These are phyloP conservation scores for Xylogone sp. DNA, from an alignment of 2,329 filamentous ascomycete species.

Conservation along the genomic window DNA sequence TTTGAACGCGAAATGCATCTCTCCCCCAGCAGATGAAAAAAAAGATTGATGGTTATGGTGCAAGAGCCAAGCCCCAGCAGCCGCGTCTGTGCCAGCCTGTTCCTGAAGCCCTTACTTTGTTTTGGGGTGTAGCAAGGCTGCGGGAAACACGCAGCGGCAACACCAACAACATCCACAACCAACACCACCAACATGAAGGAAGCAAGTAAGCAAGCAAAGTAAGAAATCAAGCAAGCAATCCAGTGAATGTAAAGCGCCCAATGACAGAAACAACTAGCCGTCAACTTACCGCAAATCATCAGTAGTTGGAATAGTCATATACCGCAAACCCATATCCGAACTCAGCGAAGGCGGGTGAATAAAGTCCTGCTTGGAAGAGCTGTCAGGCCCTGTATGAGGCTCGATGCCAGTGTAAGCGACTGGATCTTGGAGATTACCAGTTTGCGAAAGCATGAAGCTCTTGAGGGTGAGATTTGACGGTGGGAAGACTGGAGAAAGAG, in stretches of 20 bases:
- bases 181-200: too few species aligned
- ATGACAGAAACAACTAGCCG: too few species aligned
- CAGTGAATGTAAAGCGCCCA: too few species aligned
- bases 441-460: slow-evolving; percentile 33
- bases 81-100: neutral
- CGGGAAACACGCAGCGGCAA: neutral
- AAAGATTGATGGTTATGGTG: too few species aligned
- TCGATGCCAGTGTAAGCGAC: slow-evolving; percentile 26
- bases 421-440: slow-evolving; percentile 30
- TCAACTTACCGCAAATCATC: slow-evolving; percentile 31
- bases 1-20: neutral
- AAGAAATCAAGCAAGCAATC: too few species aligned
- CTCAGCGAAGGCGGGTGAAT: slow-evolving; percentile 19
- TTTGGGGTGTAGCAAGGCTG: neutral
- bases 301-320: slow-evolving; percentile 26
- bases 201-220: too few species aligned
- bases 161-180: too few species aligned
- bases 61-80: neutral
- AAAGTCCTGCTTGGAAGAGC: slow-evolving; percentile 28
- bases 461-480: slow-evolving; percentile 20
- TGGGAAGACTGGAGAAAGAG: slow-evolving; percentile 18
- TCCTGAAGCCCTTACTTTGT: neutral
- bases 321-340: slow-evolving; percentile 31
- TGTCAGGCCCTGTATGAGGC: slow-evolving; percentile 29
- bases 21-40: too few species aligned